Conservation (phyloP, 805 yeast genomes). For the Wickerhamomyces pijperi region DNA sequence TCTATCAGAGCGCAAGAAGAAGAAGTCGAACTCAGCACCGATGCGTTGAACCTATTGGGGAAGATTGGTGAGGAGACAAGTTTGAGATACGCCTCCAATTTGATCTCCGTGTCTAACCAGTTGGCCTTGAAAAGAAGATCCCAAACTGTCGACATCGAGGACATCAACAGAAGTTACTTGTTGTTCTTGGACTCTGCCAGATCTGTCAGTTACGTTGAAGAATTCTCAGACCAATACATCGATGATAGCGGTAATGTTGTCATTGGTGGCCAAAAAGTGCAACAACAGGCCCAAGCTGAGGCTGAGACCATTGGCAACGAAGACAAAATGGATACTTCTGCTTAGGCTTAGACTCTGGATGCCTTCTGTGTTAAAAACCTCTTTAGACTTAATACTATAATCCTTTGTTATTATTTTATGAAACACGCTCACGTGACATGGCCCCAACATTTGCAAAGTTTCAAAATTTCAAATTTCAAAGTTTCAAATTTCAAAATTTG, state of each 20-base stretch:
- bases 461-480: no score
- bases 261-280: conserved; percentile 26
- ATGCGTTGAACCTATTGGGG: conserved; percentile 79
- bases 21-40: conserved; percentile 73
- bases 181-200: conserved; percentile 84
- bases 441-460: no score
- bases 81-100: conserved; percentile 84
- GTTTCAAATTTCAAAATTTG: no score
- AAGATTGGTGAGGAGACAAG: conserved; percentile 86
- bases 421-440: no score
- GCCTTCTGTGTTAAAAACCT: no score
- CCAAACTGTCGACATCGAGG: conserved; percentile 58
- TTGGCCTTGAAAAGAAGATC: conserved; percentile 75
- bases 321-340: conserved; percentile 29
- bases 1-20: conserved; percentile 90
- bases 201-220: conserved; percentile 77
- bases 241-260: conserved; percentile 70
- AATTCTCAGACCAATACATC: conserved; percentile 54
- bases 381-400: no score
- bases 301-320: conserved; percentile 30
- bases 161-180: conserved; percentile 77
- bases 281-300: conserved; percentile 5
- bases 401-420: no score
- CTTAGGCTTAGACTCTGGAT: conserved; percentile 6
- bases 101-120: conserved; percentile 83